Evolutionary conservation across 2,329 filamentous ascomycete species (phyloP).

Genomic region (Colletotrichum acutatum): DNA sequence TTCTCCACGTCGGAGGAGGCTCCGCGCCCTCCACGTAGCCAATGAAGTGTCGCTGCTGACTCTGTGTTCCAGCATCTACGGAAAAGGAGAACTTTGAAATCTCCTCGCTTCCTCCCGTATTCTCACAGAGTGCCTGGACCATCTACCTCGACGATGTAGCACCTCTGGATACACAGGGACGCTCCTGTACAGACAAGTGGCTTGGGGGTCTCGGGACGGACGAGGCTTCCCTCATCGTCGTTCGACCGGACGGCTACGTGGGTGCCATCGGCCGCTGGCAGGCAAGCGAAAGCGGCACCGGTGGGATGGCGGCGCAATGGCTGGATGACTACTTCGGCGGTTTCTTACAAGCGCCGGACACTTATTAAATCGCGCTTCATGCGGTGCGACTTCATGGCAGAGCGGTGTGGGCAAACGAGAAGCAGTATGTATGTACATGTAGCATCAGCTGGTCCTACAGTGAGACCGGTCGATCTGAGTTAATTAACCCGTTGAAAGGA

Average conservation of each 20-base stretch:
- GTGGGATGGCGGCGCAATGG: constrained; percentile 17
- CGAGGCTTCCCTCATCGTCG: constrained; percentile 36
- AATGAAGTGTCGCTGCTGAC: constrained; percentile 26
- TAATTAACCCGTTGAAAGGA: neutral
- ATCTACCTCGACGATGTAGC: constrained; percentile 76
- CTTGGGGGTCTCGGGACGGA: constrained; percentile 33
- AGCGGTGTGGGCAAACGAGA: neutral
- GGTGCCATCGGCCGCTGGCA: constrained; percentile 34
- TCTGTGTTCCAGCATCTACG: constrained; percentile 58
- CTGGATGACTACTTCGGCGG: constrained; percentile 24
- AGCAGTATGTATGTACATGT: neutral
- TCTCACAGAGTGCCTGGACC: constrained; percentile 75
- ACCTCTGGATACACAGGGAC: constrained; percentile 62
- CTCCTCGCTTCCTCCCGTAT: constrained; percentile 69
- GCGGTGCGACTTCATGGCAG: neutral
- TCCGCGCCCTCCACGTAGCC: neutral
- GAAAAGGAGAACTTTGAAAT: constrained; percentile 73
- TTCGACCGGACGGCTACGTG: constrained; percentile 40
- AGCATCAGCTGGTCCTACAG: neutral
- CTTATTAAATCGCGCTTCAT: neutral
- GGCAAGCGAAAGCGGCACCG: neutral
- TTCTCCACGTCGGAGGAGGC: neutral
- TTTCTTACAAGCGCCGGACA: constrained; percentile 19
- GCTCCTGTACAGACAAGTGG: constrained; percentile 60
- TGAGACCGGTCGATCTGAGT: neutral